Conservation (phyloP, 2,329 filamentous ascomycete species). For the Eutypella sp. region DNA sequence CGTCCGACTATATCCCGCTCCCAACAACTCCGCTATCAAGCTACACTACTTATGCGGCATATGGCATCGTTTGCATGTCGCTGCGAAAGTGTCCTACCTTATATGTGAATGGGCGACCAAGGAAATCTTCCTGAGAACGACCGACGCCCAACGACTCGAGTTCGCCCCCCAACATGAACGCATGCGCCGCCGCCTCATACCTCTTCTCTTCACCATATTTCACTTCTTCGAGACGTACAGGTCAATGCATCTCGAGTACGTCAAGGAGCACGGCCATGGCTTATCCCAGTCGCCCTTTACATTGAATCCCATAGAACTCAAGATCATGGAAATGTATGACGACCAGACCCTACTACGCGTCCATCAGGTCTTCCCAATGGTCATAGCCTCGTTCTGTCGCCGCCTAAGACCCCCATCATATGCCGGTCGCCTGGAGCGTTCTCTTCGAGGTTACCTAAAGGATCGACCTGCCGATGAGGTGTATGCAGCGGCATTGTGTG, state of each 20-base stretch:
- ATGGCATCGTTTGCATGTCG: slow-evolving; percentile 62
- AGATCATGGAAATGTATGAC: slow-evolving; percentile 62
- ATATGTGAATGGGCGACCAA: slow-evolving; percentile 63
- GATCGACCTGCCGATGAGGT: slow-evolving; percentile 60
- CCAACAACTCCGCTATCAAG: slow-evolving; percentile 42
- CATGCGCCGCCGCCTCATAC: slow-evolving; percentile 60
- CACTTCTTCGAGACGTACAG: slow-evolving; percentile 65
- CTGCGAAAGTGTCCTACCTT: slow-evolving; percentile 55
- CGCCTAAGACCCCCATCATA: slow-evolving; percentile 60
- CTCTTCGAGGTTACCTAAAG: slow-evolving; percentile 57
- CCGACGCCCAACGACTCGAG: slow-evolving; percentile 48
- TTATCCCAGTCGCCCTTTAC: slow-evolving; percentile 51
- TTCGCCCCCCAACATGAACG: slow-evolving; percentile 58
- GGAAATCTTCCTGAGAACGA: slow-evolving; percentile 58
- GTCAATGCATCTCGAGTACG: slow-evolving; percentile 51
- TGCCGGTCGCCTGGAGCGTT: slow-evolving; percentile 57
- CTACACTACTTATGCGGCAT: slow-evolving; percentile 59
- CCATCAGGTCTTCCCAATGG: slow-evolving; percentile 59
- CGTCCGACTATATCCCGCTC: slow-evolving; percentile 51
- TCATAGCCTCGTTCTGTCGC: slow-evolving; percentile 60
- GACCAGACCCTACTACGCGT: slow-evolving; percentile 57
- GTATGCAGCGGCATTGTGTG: slow-evolving; percentile 54
- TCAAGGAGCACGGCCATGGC: slow-evolving; percentile 49
- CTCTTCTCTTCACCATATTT: slow-evolving; percentile 59
- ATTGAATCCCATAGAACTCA: slow-evolving; percentile 55